Percentiles rank a stretch among this genome's conserved stretches.
phyloP scores from a whole-genome alignment of 2,329 filamentous ascomycete species.

The Colletotrichum godetiae region DNA sequence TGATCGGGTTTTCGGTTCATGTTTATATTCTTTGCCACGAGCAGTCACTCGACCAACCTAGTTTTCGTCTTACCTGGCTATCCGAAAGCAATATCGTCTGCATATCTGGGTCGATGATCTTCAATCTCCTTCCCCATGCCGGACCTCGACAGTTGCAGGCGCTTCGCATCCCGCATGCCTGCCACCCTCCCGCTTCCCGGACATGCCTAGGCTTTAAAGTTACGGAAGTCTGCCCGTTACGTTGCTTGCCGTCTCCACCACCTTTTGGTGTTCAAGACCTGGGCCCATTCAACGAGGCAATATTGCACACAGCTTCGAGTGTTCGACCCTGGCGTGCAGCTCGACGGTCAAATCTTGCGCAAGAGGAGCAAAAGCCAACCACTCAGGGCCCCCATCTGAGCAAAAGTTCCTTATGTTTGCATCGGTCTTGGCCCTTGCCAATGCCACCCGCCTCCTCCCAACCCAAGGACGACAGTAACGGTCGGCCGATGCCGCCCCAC shows the following conservation, averaged over 20 bases:
- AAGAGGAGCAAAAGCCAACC: background rate
- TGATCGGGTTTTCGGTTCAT: background rate
- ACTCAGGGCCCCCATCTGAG: background rate
- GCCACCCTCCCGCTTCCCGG: constrained; percentile 20
- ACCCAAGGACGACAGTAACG: constrained; percentile 19
- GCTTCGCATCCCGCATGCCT: constrained; percentile 32
- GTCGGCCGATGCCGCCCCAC: constrained; percentile 21
- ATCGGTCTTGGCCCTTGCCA: constrained; percentile 26
- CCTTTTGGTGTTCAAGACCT: background rate
- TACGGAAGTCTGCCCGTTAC: constrained; percentile 9
- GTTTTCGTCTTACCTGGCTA: constrained; percentile 4
- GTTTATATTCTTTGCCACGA: constrained; percentile 14
- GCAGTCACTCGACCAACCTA: constrained; percentile 2
- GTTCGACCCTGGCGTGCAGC: constrained; percentile 9
- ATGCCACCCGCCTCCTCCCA: constrained; percentile 18
- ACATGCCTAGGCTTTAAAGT: background rate
- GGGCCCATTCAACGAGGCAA: constrained; percentile 10
- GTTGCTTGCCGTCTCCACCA: constrained; percentile 18
- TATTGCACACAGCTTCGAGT: background rate
- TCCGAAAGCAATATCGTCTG: constrained; percentile 2
- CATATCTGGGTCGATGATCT: constrained; percentile 17
- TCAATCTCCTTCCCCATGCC: constrained; percentile 17
- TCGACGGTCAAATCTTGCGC: constrained; percentile 5
- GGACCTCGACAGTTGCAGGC: constrained; percentile 24
- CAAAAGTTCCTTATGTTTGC: constrained; percentile 18